Conservation (phyloP, 1,139 yeast species). For the Zhuliangozyma parablackwelliae region DNA sequence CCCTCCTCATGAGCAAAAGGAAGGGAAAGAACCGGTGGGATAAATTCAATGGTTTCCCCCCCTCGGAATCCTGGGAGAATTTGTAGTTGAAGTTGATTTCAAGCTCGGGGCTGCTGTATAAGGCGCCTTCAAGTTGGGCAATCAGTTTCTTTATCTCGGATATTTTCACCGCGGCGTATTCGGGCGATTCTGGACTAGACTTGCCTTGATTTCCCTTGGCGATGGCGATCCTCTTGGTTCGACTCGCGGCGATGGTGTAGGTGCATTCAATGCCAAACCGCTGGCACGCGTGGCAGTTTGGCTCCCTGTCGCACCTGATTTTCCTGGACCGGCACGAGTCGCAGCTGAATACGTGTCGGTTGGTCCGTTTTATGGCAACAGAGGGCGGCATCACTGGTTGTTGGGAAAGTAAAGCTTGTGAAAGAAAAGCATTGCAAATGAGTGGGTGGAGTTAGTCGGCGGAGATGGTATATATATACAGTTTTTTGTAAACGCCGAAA, state of each 20-base stretch:
- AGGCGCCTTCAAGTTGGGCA: slow-evolving; percentile 1
- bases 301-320: slow-evolving; percentile 32
- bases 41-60: slow-evolving; percentile 4
- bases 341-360: slow-evolving; percentile 26
- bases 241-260: slow-evolving; percentile 6
- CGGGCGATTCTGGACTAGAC: slow-evolving; percentile 1
- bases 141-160: slow-evolving; percentile 3
- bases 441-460: too few species aligned
- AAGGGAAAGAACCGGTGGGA: slow-evolving; percentile 11
- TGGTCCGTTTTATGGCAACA: too few species aligned
- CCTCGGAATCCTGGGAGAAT: slow-evolving; percentile 1
- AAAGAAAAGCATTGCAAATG: too few species aligned
- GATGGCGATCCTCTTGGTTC: neutral
- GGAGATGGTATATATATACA: too few species aligned
- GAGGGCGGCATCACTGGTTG: too few species aligned
- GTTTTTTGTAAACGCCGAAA: too few species aligned
- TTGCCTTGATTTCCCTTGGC: too few species aligned
- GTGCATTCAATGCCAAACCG: slow-evolving; percentile 13
- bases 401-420: too few species aligned
- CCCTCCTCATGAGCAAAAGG: slow-evolving; percentile 14
- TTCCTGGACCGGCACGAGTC: slow-evolving; percentile 31
- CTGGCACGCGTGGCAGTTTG: slow-evolving; percentile 35
- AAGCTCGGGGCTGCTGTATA: neutral
- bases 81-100: slow-evolving; percentile 10
- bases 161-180: slow-evolving; percentile 1